These are phyloP conservation scores for Meyerozyma smithsonii DNA, from an alignment of 1,139 yeast species.

Conservation along the genomic window DNA sequence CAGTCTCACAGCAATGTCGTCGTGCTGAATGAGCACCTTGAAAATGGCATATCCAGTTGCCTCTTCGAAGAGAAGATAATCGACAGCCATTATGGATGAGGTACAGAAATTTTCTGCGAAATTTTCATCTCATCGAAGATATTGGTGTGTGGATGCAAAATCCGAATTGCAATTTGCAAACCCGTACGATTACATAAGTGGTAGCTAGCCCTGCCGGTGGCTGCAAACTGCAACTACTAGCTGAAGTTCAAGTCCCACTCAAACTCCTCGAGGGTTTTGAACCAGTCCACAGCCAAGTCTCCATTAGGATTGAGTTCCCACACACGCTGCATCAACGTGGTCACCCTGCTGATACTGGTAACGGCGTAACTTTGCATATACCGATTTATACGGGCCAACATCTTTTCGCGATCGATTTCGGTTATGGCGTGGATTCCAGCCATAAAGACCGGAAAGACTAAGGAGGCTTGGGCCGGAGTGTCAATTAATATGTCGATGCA, in stretches of 20 bases:
- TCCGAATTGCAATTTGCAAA: too few relatives aligned
- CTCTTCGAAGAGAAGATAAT: slow-evolving; percentile 94
- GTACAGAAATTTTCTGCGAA: slow-evolving; percentile 1
- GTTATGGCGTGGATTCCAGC: slow-evolving; percentile 68
- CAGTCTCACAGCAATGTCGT: slow-evolving; percentile 85
- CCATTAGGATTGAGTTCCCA: slow-evolving; percentile 40
- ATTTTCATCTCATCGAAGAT: slow-evolving; percentile 5
- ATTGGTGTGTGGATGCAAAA: background rate
- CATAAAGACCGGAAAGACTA: slow-evolving; percentile 72
- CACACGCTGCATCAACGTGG: slow-evolving; percentile 51
- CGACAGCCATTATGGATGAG: slow-evolving; percentile 51
- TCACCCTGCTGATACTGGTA: slow-evolving; percentile 60
- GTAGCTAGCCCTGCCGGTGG: background rate
- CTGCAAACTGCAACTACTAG: background rate
- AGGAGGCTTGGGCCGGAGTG: slow-evolving; percentile 64
- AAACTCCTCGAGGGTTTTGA: slow-evolving; percentile 1
- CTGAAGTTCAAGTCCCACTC: slow-evolving; percentile 1
- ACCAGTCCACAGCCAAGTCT: slow-evolving; percentile 15
- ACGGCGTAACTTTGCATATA: slow-evolving; percentile 61
- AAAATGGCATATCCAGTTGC: slow-evolving; percentile 98
- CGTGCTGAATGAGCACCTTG: slow-evolving; percentile 91
- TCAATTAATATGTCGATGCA: slow-evolving; percentile 61
- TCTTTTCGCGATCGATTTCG: slow-evolving; percentile 42
- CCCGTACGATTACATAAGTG: background rate
- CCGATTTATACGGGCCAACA: slow-evolving; percentile 50